Base-by-base conservation (phyloP, 2,329 filamentous ascomycete genomes). In the Cordyceps tenuipes region DNA sequence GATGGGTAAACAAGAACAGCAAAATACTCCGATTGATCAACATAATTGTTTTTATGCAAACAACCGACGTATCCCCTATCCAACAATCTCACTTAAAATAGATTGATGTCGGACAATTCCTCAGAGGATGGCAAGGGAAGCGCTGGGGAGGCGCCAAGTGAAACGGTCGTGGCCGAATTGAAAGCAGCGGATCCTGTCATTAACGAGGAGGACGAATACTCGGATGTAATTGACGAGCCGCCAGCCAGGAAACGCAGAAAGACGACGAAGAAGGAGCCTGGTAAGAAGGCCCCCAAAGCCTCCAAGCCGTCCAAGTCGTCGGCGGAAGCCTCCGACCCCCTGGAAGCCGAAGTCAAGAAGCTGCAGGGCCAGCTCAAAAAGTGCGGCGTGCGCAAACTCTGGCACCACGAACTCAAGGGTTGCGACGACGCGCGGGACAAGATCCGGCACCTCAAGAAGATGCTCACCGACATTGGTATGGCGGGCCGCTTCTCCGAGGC, bases 321-420 rank as follows among this genome's bases (percentile, higher is more conserved):
- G 6, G 75, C 75, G n/a, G 68, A 77, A 9, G 54, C 72, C 2
- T 69, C 75, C 19, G 70, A 91, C 63, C 83, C 87, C 0, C 82
- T 91, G 62, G 84, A 90, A 62, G 85, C 83, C 3, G 89, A 96
- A 71, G 88, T 97, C 70, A 97, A 96, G 73, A 88, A 86, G 53
- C 79, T 97, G 3, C 93, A 97, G 74, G 83, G 85, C 9, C 91
- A 93, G 73, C 82, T 99, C 7, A 76, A 87, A 50, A 96, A 97
- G 73, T 99, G 93, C 68, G 93, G 93, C 34, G 84, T 97, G 59
- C 88, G 91, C 57, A 97, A 97, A 71, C 83, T 97, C 63, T 99
- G 94, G 93, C 83, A 82, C 54, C 85, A 88, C 64, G 91, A 97
- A 73, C 80, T 99, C 31, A 90, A 90, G 71, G 78, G 85, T 59